Percentiles rank a stretch among this genome's conserved stretches.
Evolutionary conservation across 2,329 filamentous ascomycete genomes (phyloP).

Genomic region (Aspergillus sp.): DNA sequence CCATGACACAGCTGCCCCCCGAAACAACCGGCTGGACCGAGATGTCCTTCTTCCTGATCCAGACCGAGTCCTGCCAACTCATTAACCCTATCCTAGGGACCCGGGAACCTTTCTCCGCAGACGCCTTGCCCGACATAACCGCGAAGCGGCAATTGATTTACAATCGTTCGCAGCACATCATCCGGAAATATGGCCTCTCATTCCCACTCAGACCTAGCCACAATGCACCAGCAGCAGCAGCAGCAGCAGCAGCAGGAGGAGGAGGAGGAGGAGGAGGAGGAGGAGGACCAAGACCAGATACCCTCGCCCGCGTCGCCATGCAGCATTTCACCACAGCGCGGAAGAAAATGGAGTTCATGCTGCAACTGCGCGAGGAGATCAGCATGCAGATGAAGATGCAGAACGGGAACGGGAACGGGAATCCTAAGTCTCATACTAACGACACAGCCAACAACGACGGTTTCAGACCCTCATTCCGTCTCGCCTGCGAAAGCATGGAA

Average conservation of each 20-base stretch:
- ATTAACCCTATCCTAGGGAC: neutral
- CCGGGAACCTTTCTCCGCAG: neutral
- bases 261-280: no score
- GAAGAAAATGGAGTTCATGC: conserved; percentile 2
- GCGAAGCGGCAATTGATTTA: neutral
- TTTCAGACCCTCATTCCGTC: neutral
- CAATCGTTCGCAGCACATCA: neutral
- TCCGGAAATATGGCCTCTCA: neutral
- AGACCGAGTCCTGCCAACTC: neutral
- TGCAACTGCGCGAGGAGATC: neutral
- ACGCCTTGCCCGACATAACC: neutral
- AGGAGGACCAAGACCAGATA: neutral
- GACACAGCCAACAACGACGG: neutral
- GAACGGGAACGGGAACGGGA: neutral
- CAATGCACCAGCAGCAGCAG: no score
- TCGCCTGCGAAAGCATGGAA: neutral
- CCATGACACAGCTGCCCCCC: neutral
- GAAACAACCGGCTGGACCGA: neutral
- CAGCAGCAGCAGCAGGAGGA: no score
- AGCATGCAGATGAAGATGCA: neutral
- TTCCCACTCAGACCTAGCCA: neutral
- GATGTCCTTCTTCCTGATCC: neutral
- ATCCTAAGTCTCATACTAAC: neutral
- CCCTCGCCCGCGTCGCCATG: neutral
- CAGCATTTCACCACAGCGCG: neutral